Percentiles rank a stretch among this genome's conserved stretches.
These are phyloP conservation scores for Aspergillus sp. DNA, from an alignment of 2,329 filamentous ascomycete species.

Conservation along the genomic window DNA sequence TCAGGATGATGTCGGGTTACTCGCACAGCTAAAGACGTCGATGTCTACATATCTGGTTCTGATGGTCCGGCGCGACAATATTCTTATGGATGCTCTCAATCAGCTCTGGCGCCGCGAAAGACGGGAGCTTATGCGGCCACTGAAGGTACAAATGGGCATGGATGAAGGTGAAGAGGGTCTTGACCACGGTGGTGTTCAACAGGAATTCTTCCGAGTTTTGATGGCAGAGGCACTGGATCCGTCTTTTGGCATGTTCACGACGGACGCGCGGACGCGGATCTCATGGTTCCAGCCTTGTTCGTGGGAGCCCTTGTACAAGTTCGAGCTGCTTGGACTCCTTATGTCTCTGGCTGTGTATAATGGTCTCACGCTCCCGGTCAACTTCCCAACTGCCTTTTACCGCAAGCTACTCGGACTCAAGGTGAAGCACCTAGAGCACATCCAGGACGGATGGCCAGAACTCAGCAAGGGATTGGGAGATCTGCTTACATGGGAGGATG, in stretches of 20 bases:
- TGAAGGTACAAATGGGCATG: constrained; percentile 86
- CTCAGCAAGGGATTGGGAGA: constrained; percentile 72
- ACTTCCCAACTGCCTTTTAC: constrained; percentile 84
- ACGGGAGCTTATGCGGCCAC: constrained; percentile 76
- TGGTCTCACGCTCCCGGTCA: constrained; percentile 85
- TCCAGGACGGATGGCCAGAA: constrained; percentile 84
- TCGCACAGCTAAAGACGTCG: constrained; percentile 65
- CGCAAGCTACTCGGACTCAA: constrained; percentile 71
- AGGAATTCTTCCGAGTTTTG: constrained; percentile 89
- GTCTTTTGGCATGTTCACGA: constrained; percentile 73
- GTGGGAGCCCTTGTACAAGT: constrained; percentile 83
- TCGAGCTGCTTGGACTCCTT: constrained; percentile 83
- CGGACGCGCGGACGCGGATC: constrained; percentile 74
- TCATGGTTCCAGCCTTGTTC: constrained; percentile 87
- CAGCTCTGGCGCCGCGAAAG: constrained; percentile 86
- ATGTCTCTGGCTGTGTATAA: constrained; percentile 91
- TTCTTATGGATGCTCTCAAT: constrained; percentile 75
- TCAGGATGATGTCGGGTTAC: constrained; percentile 63
- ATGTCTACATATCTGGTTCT: constrained; percentile 72
- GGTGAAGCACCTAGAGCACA: constrained; percentile 71
- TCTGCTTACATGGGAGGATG: constrained; percentile 77
- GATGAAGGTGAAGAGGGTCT: constrained; percentile 83
- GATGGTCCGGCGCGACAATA: constrained; percentile 65
- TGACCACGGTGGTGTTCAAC: constrained; percentile 92
- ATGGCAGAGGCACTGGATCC: constrained; percentile 78